These are phyloP conservation scores for Nicotiana tomentosiformis DNA, from an alignment of 257 asterid species.

Conservation along the genomic window DNA sequence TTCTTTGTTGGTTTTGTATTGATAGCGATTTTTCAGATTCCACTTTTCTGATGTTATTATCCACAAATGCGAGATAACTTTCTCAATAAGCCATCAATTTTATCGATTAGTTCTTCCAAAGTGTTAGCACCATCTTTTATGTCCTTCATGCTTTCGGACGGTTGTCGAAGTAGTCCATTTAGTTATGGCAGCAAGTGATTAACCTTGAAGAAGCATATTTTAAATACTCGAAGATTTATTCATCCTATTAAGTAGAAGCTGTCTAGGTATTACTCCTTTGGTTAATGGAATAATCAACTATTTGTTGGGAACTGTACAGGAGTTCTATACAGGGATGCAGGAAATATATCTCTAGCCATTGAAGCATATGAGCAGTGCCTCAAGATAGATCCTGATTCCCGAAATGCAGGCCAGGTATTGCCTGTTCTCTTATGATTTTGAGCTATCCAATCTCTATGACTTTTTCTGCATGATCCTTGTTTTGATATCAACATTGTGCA, in stretches of 20 bases:
- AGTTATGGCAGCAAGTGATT: not conserved
- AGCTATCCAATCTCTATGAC: not conserved
- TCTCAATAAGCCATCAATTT: not conserved
- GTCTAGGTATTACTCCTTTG: not conserved
- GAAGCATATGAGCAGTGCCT: constrained; percentile 99
- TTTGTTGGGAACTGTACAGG: constrained; percentile 36
- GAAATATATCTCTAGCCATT: constrained; percentile 87
- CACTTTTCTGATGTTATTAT: constrained; percentile 2
- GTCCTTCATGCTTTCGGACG: not conserved
- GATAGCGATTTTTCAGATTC: not conserved
- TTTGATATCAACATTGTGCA: not conserved
- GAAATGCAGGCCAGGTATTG: constrained; percentile 98
- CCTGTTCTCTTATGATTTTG: constrained; percentile 5
- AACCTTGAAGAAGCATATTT: constrained; percentile 1
- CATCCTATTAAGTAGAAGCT: not conserved
- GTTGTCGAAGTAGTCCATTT: not conserved
- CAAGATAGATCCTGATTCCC: constrained; percentile 96
- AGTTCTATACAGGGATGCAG: constrained; percentile 98
- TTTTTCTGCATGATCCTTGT: not conserved
- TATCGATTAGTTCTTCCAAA: not conserved
- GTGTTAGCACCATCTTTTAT: not conserved
- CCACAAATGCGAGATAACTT: not conserved
- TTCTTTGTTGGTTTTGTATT: not conserved
- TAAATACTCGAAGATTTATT: not conserved
- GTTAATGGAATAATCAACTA: not conserved